Evolutionary conservation across 2,329 filamentous ascomycete species (phyloP).

Genomic region (Endothia cerciana): DNA sequence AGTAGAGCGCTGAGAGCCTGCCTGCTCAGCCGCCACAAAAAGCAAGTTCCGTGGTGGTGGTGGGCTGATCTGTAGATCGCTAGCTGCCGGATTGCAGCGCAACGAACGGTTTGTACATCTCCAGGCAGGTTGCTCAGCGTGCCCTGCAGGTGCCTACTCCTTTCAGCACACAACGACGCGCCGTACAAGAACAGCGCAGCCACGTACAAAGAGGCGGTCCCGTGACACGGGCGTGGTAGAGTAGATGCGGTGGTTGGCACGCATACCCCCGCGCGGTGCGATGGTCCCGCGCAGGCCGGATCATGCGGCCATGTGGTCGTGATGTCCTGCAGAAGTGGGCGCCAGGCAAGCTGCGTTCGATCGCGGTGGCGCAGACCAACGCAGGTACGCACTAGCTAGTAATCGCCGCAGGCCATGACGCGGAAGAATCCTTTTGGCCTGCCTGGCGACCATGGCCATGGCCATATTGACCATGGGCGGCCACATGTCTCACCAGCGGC

Average conservation of each 20-base stretch:
- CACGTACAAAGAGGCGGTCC: not conserved
- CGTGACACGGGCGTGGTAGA: not conserved
- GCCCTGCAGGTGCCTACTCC: not conserved
- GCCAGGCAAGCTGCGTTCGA: not conserved
- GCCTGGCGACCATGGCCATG: not conserved
- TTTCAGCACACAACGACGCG: too few relatives aligned
- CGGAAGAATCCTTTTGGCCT: not conserved
- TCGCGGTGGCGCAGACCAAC: not conserved
- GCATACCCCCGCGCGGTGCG: constrained; percentile 1
- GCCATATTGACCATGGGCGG: not conserved
- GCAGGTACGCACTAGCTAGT: not conserved
- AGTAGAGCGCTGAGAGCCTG: too few relatives aligned
- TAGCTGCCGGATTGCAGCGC: not conserved
- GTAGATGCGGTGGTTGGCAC: not conserved
- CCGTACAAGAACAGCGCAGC: not conserved
- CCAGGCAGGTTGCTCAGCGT: not conserved
- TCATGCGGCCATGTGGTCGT: not conserved
- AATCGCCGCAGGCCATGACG: constrained; percentile 6
- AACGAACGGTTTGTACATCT: too few relatives aligned
- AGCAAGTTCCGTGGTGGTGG: not conserved
- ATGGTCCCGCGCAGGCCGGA: not conserved
- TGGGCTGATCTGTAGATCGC: constrained; percentile 22
- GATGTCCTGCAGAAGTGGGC: constrained; percentile 1
- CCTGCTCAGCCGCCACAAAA: too few relatives aligned
- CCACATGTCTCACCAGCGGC: constrained; percentile 9